Conservation (phyloP, 352 stramenopile species). For the Aphanomyces astaci region DNA sequence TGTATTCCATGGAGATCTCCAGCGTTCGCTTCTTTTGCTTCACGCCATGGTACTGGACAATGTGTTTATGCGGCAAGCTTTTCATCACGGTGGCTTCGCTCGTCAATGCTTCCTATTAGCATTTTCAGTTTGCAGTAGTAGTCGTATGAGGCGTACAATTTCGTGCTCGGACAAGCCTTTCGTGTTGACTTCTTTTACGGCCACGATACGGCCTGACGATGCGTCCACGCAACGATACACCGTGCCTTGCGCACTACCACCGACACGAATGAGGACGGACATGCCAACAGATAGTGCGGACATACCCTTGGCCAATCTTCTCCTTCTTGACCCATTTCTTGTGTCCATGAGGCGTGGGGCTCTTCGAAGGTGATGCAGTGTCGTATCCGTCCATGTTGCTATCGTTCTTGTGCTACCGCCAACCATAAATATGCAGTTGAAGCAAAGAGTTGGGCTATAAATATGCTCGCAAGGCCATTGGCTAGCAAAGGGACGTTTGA, state of each 20-base stretch:
- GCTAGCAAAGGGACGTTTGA: neutral
- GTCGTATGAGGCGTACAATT: slow-evolving; percentile 20
- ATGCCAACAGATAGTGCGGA: neutral
- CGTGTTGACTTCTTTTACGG: slow-evolving; percentile 62
- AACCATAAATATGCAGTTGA: neutral
- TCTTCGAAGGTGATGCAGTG: slow-evolving; percentile 6
- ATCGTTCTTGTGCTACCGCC: neutral
- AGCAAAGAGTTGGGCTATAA: neutral
- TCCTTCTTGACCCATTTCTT: slow-evolving; percentile 57
- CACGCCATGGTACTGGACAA: slow-evolving; percentile 59
- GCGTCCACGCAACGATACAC: slow-evolving; percentile 65
- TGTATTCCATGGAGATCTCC: slow-evolving; percentile 85
- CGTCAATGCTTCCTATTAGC: slow-evolving; percentile 38
- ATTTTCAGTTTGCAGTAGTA: neutral
- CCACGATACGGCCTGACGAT: slow-evolving; percentile 41
- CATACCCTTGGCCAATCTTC: slow-evolving; percentile 70
- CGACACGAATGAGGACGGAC: neutral
- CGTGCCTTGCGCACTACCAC: slow-evolving; percentile 41
- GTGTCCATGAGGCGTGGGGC: neutral
- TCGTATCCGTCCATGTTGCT: neutral
- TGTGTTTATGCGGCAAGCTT: slow-evolving; percentile 39
- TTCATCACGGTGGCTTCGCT: slow-evolving; percentile 64
- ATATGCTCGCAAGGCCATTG: neutral
- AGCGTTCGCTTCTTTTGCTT: slow-evolving; percentile 52
- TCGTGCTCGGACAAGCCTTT: slow-evolving; percentile 41